These are phyloP conservation scores for Larix kaempferi DNA, from an alignment of 75 land plant genomes.

Conservation along the genomic window DNA sequence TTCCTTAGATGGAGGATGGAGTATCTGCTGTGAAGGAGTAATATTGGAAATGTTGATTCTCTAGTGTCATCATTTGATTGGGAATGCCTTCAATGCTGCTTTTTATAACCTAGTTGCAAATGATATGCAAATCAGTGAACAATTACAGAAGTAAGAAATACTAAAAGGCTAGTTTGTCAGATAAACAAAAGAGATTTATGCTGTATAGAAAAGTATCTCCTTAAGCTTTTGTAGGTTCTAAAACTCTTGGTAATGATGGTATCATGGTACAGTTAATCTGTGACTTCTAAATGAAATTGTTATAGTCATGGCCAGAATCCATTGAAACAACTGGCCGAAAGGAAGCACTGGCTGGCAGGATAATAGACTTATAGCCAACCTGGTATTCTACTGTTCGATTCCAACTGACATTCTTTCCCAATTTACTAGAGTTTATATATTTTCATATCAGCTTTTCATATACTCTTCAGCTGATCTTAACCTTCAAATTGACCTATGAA, in stretches of 20 bases:
- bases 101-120: neutral
- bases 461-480: neutral
- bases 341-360: neutral
- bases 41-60: neutral
- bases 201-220: neutral
- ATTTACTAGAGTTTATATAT: neutral
- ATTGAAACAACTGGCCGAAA: neutral
- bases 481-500: neutral
- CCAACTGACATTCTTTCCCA: neutral
- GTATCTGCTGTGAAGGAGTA: neutral
- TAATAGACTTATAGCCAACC: no score
- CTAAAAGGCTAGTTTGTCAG: neutral
- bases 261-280: neutral
- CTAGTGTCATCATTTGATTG: neutral
- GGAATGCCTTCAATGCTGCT: neutral
- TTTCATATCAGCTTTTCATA: neutral
- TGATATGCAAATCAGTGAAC: neutral
- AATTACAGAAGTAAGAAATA: neutral
- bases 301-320: neutral
- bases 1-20: neutral
- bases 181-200: neutral
- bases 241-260: neutral
- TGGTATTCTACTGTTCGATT: neutral
- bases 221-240: neutral
- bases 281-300: neutral